phyloP scores from a whole-genome alignment of 1,139 yeast species.

The Debaryomyces psychrophilus region DNA sequence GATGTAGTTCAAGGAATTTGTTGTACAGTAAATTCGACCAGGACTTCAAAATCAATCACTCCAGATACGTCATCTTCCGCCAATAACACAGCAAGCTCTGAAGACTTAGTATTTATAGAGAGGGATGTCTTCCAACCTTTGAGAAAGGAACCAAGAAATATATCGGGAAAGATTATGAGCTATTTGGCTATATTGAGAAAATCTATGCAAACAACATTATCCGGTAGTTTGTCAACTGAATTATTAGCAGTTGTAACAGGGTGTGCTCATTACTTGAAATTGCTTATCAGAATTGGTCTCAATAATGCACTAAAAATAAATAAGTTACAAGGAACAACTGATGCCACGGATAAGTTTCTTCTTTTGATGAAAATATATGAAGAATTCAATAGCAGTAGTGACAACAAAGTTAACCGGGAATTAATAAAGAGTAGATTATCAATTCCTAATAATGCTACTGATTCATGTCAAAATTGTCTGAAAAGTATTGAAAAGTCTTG shows the following conservation, averaged over 20 bases:
- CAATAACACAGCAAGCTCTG: slow-evolving; percentile 8
- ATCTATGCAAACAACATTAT: slow-evolving; percentile 46
- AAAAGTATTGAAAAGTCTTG: slow-evolving; percentile 85
- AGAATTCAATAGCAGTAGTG: slow-evolving; percentile 23
- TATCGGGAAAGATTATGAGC: slow-evolving; percentile 79
- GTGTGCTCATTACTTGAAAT: slow-evolving; percentile 88
- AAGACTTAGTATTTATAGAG: slow-evolving; percentile 11
- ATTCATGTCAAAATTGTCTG: slow-evolving; percentile 70
- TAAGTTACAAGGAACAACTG: slow-evolving; percentile 56
- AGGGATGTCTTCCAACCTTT: slow-evolving; percentile 34
- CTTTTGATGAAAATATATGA: slow-evolving; percentile 35
- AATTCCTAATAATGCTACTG: slow-evolving; percentile 70
- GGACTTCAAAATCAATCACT: not conserved
- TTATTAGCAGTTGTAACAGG: slow-evolving; percentile 85
- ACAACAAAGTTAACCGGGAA: slow-evolving; percentile 5
- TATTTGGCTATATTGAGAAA: slow-evolving; percentile 73
- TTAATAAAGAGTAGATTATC: slow-evolving; percentile 39
- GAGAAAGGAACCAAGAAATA: slow-evolving; percentile 83
- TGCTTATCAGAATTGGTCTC: slow-evolving; percentile 80
- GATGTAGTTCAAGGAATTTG: slow-evolving; percentile 54
- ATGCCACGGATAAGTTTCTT: slow-evolving; percentile 67
- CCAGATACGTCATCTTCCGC: slow-evolving; percentile 6
- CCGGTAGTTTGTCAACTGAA: slow-evolving; percentile 62
- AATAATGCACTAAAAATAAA: slow-evolving; percentile 73
- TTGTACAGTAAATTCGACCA: slow-evolving; percentile 11